A percentile compares a stretch with the other conserved stretches of the same genome.
Evolutionary conservation across 148 eudicot genomes (phyloP).

Genomic region (Nepenthes gracilis): DNA sequence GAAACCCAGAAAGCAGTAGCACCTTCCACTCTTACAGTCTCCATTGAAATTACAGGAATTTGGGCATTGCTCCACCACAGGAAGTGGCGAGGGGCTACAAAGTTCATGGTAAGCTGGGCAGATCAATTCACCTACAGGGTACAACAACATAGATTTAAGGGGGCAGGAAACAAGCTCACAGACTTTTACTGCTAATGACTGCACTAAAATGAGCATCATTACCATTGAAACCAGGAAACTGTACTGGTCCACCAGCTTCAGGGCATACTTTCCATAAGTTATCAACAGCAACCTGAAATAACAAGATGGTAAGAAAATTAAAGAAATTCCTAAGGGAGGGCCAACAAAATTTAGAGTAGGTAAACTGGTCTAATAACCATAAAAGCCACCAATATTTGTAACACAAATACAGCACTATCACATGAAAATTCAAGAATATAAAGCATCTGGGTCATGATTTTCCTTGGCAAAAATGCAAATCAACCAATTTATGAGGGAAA

Average conservation of each 20-base stretch:
- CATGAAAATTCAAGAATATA: no score
- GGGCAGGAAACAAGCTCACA: not conserved
- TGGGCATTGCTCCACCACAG: constrained; percentile 58
- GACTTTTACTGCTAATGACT: not conserved
- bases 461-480: no score
- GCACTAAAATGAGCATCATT: constrained; percentile 5
- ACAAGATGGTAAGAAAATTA: not conserved
- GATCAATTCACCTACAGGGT: constrained; percentile 56
- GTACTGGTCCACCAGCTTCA: constrained; percentile 71
- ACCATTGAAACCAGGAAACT: constrained; percentile 88
- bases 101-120: constrained; percentile 94
- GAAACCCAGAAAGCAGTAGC: constrained; percentile 80
- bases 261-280: constrained; percentile 87
- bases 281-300: constrained; percentile 76
- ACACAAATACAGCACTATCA: no score
- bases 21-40: constrained; percentile 75
- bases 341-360: not conserved
- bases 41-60: constrained; percentile 82
- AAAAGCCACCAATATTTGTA: no score
- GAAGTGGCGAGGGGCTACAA: constrained; percentile 35
- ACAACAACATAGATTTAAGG: not conserved
- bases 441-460: no score
- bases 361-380: no score
- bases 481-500: no score
- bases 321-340: no score